Evolutionary conservation across 2,329 filamentous ascomycete species (phyloP).

Genomic region (Ascomycota sp.): DNA sequence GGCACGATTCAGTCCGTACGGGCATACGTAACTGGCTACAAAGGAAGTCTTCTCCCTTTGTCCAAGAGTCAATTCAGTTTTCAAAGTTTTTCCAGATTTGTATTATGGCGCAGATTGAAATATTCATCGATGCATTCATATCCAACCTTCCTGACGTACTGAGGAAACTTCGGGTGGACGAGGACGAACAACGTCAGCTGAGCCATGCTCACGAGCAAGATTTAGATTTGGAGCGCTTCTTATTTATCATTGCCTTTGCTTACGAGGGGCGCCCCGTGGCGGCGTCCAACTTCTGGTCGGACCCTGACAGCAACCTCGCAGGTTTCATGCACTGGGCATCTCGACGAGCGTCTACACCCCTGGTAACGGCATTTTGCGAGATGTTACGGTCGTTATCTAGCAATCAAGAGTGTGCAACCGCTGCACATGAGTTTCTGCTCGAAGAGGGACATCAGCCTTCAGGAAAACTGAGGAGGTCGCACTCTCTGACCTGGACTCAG

Average conservation of each 20-base stretch:
- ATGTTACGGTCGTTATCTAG: slow-evolving; percentile 79
- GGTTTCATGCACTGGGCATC: slow-evolving; percentile 98
- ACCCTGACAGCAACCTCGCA: slow-evolving; percentile 78
- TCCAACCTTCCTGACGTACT: slow-evolving; percentile 88
- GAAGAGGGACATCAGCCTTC: slow-evolving; percentile 61
- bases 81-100: slow-evolving; percentile 51
- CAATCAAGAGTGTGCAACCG: slow-evolving; percentile 61
- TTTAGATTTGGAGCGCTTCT: slow-evolving; percentile 67
- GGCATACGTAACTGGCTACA: slow-evolving; percentile 69
- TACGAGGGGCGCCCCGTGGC: slow-evolving; percentile 74
- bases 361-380: slow-evolving; percentile 90
- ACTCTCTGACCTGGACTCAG: slow-evolving; percentile 79
- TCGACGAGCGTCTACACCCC: slow-evolving; percentile 79
- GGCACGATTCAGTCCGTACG: slow-evolving; percentile 71
- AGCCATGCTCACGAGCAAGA: slow-evolving; percentile 46
- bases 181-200: slow-evolving; percentile 66
- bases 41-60: slow-evolving; percentile 52
- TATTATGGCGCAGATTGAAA: slow-evolving; percentile 65
- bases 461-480: slow-evolving; percentile 60
- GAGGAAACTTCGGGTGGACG: slow-evolving; percentile 64
- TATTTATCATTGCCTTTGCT: slow-evolving; percentile 78
- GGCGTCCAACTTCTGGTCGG: slow-evolving; percentile 76
- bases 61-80: slow-evolving; percentile 46
- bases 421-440: slow-evolving; percentile 73
- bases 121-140: slow-evolving; percentile 81